Evolutionary conservation across 176 grass and related monocot genomes (phyloP).

Genomic region (Oryza glaberrima): DNA sequence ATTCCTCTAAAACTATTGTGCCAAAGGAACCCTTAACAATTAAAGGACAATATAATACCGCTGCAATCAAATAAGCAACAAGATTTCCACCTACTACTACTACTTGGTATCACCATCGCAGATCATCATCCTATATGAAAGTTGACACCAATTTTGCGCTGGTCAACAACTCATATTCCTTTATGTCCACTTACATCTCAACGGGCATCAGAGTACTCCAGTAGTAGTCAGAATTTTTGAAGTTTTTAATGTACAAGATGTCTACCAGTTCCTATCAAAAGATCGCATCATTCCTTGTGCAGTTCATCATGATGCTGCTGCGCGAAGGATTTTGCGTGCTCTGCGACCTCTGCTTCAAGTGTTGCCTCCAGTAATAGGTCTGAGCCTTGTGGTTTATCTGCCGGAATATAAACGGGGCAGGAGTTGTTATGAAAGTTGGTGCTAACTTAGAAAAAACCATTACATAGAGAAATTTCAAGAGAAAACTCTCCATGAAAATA

Average conservation of each 20-base stretch:
- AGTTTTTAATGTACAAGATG: neutral
- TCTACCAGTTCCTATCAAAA: neutral
- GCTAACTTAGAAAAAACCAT: slow-evolving; percentile 1
- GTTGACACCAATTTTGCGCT: too few species aligned
- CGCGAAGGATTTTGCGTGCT: slow-evolving; percentile 72
- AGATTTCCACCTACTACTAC: too few species aligned
- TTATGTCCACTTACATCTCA: too few species aligned
- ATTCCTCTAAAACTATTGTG: too few species aligned
- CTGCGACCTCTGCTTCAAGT: slow-evolving; percentile 82
- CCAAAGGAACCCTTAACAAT: too few species aligned
- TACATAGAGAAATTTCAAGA: neutral
- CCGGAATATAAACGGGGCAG: slow-evolving; percentile 10
- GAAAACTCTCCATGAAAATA: neutral
- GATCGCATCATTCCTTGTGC: slow-evolving; percentile 36
- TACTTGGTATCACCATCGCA: too few species aligned
- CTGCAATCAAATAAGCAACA: too few species aligned
- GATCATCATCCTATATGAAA: too few species aligned
- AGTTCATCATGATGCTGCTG: slow-evolving; percentile 58
- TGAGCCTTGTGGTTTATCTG: slow-evolving; percentile 72
- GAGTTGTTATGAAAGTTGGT: neutral
- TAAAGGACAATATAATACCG: too few species aligned
- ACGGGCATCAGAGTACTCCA: too few species aligned
- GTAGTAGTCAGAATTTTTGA: neutral
- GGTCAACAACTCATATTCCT: too few species aligned
- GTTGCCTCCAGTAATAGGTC: slow-evolving; percentile 84